Conservation (phyloP, 495 filamentous ascomycete species). For the Neurospora cerealis region DNA sequence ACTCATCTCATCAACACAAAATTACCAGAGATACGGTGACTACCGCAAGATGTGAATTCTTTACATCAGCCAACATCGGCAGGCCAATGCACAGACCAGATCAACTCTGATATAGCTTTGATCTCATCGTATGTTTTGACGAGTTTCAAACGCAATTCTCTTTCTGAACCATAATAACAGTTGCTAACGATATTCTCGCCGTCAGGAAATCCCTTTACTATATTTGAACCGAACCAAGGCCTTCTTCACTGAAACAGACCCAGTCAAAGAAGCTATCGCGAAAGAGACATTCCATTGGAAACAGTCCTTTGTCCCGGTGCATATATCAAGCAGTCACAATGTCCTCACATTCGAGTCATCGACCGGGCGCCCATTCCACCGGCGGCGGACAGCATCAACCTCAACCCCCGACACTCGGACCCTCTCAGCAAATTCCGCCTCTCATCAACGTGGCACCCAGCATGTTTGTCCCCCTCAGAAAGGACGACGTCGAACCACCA, state of each 20-base stretch:
- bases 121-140: background rate
- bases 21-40: background rate
- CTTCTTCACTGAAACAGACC: background rate
- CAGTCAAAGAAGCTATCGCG: background rate
- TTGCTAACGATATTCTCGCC: background rate
- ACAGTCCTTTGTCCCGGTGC: background rate
- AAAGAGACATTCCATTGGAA: background rate
- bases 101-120: background rate
- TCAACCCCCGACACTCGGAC: background rate
- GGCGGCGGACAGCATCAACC: slow-evolving; percentile 1
- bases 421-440: slow-evolving; percentile 21
- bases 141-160: background rate
- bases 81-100: background rate
- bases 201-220: background rate
- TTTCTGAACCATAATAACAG: background rate
- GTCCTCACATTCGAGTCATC: background rate
- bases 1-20: background rate
- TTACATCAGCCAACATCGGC: background rate
- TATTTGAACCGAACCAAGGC: background rate
- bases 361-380: background rate
- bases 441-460: slow-evolving; percentile 24
- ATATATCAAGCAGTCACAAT: background rate
- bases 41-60: background rate
- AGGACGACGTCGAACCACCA: slow-evolving; percentile 22
- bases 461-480: slow-evolving; percentile 34